These are phyloP conservation scores for Hypericum perforatum DNA, from an alignment of 345 rosid genomes.

Conservation along the genomic window DNA sequence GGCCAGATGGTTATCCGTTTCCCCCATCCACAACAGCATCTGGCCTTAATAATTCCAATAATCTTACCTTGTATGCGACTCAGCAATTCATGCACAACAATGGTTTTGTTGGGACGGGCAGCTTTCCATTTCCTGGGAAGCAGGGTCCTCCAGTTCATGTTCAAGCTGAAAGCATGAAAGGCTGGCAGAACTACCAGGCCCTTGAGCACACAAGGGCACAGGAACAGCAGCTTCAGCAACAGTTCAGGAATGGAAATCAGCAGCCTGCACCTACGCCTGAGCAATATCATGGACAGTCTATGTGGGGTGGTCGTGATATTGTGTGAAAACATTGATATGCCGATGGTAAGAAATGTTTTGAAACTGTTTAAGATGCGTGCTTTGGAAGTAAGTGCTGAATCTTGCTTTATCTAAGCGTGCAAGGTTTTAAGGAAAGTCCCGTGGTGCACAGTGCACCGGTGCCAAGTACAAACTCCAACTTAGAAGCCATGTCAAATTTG, in stretches of 20 bases:
- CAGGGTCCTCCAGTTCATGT: constrained; percentile 45
- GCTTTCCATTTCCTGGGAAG: constrained; percentile 86
- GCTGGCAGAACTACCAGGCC: constrained; percentile 39
- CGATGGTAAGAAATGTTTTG: neutral
- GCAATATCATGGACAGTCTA: constrained; percentile 73
- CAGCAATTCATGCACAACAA: constrained; percentile 37
- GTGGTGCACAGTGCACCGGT: constrained; percentile 51
- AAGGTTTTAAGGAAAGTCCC: constrained; percentile 44
- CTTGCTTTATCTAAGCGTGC: constrained; percentile 8
- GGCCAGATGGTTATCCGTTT: constrained; percentile 91
- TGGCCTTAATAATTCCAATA: constrained; percentile 35
- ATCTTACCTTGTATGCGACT: constrained; percentile 33
- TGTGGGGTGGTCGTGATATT: constrained; percentile 60
- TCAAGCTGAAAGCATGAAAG: constrained; percentile 40
- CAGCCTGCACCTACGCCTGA: constrained; percentile 53
- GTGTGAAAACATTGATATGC: constrained; percentile 45
- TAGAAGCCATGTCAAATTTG: constrained; percentile 34
- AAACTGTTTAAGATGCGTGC: no score
- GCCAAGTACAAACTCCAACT: constrained; percentile 51
- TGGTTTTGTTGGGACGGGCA: constrained; percentile 42
- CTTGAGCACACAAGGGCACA: constrained; percentile 33
- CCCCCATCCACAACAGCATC: constrained; percentile 36
- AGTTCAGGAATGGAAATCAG: constrained; percentile 37
- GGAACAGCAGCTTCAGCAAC: constrained; percentile 48
- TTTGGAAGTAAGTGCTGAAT: no score